phyloP scores from a whole-genome alignment of 495 filamentous ascomycete genomes.

The Penicillium paxilli region DNA sequence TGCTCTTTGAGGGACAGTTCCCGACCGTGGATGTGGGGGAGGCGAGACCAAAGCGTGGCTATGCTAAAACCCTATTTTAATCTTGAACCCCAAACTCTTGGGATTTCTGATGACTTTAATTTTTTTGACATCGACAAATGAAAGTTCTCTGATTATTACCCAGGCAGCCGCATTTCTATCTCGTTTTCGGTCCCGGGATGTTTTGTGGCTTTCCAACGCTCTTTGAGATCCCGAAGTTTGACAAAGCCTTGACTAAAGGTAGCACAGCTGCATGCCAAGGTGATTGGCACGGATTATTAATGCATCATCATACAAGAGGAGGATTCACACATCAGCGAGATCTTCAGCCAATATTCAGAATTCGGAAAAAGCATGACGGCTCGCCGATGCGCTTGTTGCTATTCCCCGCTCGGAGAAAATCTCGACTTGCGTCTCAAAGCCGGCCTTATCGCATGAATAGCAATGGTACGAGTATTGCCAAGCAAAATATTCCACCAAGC shows the following conservation, averaged over 20 bases:
- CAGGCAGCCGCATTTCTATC: background rate
- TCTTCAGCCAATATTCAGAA: background rate
- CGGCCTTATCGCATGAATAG: conserved; percentile 35
- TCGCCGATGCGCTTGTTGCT: too few relatives aligned
- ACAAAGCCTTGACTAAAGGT: background rate
- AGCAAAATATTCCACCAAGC: conserved; percentile 32
- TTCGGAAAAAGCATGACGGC: too few relatives aligned
- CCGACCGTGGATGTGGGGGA: background rate
- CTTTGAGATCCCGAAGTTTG: background rate
- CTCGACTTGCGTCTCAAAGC: conserved; percentile 29
- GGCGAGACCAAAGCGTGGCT: background rate
- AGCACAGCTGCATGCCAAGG: background rate
- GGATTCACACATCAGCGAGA: background rate
- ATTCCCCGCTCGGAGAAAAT: conserved; percentile 4
- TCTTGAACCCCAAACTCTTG: background rate
- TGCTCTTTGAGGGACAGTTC: background rate
- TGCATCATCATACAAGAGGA: conserved; percentile 5
- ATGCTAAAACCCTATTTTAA: background rate
- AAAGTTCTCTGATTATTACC: background rate
- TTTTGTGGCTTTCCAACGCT: background rate
- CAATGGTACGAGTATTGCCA: conserved; percentile 33
- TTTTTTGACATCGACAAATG: background rate
- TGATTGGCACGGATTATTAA: background rate
- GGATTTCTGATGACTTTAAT: too few relatives aligned
- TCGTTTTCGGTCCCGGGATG: background rate